These are phyloP conservation scores for Blastosporella zonata DNA, from an alignment of 1,284 basidiomycete genomes.

Conservation along the genomic window DNA sequence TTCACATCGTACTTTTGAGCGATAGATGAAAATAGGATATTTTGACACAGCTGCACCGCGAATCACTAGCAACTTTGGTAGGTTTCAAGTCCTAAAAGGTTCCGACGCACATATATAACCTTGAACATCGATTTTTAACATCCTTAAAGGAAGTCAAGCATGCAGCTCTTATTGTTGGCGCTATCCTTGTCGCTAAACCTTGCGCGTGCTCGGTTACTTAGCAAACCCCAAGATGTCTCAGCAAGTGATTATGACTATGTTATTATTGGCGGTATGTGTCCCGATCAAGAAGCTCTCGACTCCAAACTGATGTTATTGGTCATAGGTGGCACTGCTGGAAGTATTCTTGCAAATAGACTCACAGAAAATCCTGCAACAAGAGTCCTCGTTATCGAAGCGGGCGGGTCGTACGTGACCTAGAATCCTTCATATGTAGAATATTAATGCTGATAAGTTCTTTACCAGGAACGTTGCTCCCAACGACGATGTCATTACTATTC, in stretches of 20 bases:
- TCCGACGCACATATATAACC: background rate
- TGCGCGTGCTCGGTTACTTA: background rate
- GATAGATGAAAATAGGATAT: background rate
- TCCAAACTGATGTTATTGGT: background rate
- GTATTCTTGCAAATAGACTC: slow-evolving; percentile 20
- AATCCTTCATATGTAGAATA: background rate
- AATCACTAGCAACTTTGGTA: background rate
- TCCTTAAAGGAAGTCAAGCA: background rate
- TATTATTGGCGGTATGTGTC: slow-evolving; percentile 5
- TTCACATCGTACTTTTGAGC: background rate
- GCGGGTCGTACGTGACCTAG: slow-evolving; percentile 1
- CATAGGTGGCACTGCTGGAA: slow-evolving; percentile 18
- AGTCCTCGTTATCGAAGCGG: slow-evolving; percentile 21
- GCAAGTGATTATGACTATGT: slow-evolving; percentile 6
- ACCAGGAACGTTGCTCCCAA: background rate
- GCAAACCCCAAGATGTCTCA: background rate
- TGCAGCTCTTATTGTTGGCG: background rate
- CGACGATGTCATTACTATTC: slow-evolving; percentile 2
- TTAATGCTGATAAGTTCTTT: background rate
- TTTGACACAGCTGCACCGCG: background rate
- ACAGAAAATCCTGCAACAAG: slow-evolving; percentile 13
- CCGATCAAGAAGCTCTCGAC: background rate
- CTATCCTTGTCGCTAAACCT: background rate
- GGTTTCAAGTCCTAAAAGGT: background rate
- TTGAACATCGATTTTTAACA: background rate